Percentiles rank a stretch among this genome's conserved stretches.
Evolutionary conservation across 2,329 filamentous ascomycete genomes (phyloP).

Genomic region (Trichoderma gracile): DNA sequence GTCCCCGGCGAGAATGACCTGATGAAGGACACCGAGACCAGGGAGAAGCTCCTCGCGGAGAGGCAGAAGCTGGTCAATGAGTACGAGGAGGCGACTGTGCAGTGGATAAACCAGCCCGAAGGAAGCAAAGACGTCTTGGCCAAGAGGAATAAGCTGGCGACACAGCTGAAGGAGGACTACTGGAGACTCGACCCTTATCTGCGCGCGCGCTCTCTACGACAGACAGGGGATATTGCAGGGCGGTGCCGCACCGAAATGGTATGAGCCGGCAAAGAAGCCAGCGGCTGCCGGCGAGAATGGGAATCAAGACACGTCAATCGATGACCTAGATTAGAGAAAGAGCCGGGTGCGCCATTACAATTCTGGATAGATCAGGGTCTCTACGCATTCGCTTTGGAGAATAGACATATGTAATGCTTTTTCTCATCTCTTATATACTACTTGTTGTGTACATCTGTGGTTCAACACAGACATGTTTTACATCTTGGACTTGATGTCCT

Average conservation of each 20-base stretch:
- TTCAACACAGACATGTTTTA: slow-evolving; percentile 42
- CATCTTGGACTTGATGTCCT: slow-evolving; percentile 89
- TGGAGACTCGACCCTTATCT: slow-evolving; percentile 89
- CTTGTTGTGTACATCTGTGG: neutral
- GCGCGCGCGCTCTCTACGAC: slow-evolving; percentile 82
- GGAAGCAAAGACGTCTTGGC: slow-evolving; percentile 51
- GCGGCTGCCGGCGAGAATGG: slow-evolving; percentile 1
- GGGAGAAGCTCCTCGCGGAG: slow-evolving; percentile 63
- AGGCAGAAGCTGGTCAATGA: slow-evolving; percentile 66
- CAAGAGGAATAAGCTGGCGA: slow-evolving; percentile 63
- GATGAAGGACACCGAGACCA: slow-evolving; percentile 66
- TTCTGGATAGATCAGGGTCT: slow-evolving; percentile 8
- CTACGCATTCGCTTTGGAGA: slow-evolving; percentile 2
- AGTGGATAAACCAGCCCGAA: slow-evolving; percentile 64
- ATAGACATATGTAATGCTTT: slow-evolving; percentile 11
- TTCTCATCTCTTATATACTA: neutral
- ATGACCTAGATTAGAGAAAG: slow-evolving; percentile 24
- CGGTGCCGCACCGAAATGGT: slow-evolving; percentile 62
- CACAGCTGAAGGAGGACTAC: slow-evolving; percentile 70
- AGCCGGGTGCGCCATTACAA: neutral
- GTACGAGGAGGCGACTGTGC: slow-evolving; percentile 72
- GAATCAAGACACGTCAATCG: slow-evolving; percentile 15
- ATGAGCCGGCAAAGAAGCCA: neutral
- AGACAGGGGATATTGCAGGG: slow-evolving; percentile 69
- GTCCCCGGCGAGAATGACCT: slow-evolving; percentile 70